Evolutionary conservation across 805 yeast species (phyloP).

Genomic region (Candida hispaniensis): DNA sequence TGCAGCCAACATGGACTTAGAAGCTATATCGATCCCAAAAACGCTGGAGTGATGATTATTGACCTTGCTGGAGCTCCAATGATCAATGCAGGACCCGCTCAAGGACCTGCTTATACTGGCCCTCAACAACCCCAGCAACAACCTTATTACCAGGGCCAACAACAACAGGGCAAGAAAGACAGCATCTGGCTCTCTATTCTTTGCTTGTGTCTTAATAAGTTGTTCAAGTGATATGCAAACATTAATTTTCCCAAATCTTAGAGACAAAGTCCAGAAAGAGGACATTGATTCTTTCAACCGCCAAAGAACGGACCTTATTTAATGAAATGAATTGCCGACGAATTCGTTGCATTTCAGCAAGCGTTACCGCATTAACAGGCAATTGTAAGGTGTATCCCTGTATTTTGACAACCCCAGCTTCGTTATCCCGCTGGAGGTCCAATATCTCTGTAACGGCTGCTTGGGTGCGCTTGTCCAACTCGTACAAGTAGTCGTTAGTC

Average conservation of each 20-base stretch:
- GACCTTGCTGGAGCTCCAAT: slow-evolving; percentile 40
- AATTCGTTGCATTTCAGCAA: slow-evolving; percentile 72
- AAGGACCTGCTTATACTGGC: slow-evolving; percentile 15
- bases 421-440: slow-evolving; percentile 46
- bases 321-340: slow-evolving; percentile 74
- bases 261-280: slow-evolving; percentile 65
- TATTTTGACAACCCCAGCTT: slow-evolving; percentile 29
- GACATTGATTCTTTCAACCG: slow-evolving; percentile 52
- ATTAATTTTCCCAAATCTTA: slow-evolving; percentile 3
- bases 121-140: slow-evolving; percentile 24
- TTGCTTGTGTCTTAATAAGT: slow-evolving; percentile 18
- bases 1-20: slow-evolving; percentile 57
- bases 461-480: slow-evolving; percentile 62
- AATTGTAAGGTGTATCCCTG: slow-evolving; percentile 41
- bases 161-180: slow-evolving; percentile 16
- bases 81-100: slow-evolving; percentile 14
- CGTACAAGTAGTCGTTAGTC: slow-evolving; percentile 63
- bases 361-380: slow-evolving; percentile 51
- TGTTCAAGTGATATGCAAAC: slow-evolving; percentile 12
- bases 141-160: slow-evolving; percentile 23
- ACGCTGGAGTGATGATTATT: slow-evolving; percentile 71
- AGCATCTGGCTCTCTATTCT: slow-evolving; percentile 21
- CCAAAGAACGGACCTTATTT: slow-evolving; percentile 69
- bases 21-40: slow-evolving; percentile 54
- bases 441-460: slow-evolving; percentile 51